Evolutionary conservation across 495 filamentous ascomycete species (phyloP).

Genomic region (Aspergillus sclerotioniger): DNA sequence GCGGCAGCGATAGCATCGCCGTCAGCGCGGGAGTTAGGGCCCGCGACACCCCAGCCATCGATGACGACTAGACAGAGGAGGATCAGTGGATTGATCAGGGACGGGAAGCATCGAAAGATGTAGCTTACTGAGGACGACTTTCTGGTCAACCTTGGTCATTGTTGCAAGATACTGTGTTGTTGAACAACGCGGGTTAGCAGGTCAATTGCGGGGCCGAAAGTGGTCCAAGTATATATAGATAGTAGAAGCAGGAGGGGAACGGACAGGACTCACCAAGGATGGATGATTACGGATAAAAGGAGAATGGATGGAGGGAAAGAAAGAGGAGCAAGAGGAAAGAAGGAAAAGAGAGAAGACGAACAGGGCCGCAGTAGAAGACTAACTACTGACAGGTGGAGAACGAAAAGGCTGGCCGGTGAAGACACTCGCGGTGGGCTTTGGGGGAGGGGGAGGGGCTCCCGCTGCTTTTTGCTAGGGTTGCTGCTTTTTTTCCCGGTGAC

Average conservation of each 20-base stretch:
- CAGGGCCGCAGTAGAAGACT: slow-evolving; percentile 6
- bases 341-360: slow-evolving; percentile 14
- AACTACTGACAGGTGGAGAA: slow-evolving; percentile 5
- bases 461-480: background rate
- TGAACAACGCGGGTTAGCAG: slow-evolving; percentile 18
- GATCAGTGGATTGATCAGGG: slow-evolving; percentile 23
- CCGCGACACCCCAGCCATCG: slow-evolving; percentile 94
- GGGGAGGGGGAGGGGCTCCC: slow-evolving; percentile 33
- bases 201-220: slow-evolving; percentile 28
- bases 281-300: slow-evolving; percentile 22
- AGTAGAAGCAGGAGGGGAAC: slow-evolving; percentile 10
- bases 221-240: slow-evolving; percentile 1
- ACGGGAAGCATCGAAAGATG: slow-evolving; percentile 10
- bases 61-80: slow-evolving; percentile 70
- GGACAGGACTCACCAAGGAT: background rate
- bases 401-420: slow-evolving; percentile 32
- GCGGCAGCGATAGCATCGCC: slow-evolving; percentile 95
- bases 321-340: slow-evolving; percentile 19
- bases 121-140: slow-evolving; percentile 84
- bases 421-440: slow-evolving; percentile 6
- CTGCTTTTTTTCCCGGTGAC: slow-evolving; percentile 33
- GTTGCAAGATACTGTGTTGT: slow-evolving; percentile 26
- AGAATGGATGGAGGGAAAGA: slow-evolving; percentile 15
- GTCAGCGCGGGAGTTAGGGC: slow-evolving; percentile 69
- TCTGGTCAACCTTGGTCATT: slow-evolving; percentile 84